A percentile compares a stretch with the other conserved stretches of the same genome.
Conservation (phyloP, 805 yeast genomes). For the Candida coleopterorum region DNA sequence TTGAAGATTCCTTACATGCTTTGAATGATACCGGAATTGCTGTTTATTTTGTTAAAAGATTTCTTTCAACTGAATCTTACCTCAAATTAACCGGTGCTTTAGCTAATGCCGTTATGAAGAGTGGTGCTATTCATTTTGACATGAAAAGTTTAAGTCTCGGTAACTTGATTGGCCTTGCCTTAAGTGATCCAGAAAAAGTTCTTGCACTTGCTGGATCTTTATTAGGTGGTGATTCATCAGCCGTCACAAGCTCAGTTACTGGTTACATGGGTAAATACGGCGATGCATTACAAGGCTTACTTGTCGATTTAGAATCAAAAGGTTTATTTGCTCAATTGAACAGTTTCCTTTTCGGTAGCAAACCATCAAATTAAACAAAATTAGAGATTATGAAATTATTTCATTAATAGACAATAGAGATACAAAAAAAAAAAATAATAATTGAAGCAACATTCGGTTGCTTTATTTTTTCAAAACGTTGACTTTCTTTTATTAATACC, state of each 20-base stretch:
- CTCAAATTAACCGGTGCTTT: constrained; percentile 32
- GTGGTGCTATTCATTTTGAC: constrained; percentile 24
- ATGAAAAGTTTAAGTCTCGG: constrained; percentile 23
- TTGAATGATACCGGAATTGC: constrained; percentile 39
- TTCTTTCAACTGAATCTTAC: constrained; percentile 30
- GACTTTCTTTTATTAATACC: too few species aligned
- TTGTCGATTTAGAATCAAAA: constrained; percentile 27
- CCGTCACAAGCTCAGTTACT: constrained; percentile 15
- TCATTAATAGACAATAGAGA: too few species aligned
- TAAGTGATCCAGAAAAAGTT: constrained; percentile 19
- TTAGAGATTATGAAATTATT: too few species aligned
- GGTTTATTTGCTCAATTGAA: constrained; percentile 38
- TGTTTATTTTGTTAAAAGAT: constrained; percentile 31
- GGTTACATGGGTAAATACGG: constrained; percentile 21
- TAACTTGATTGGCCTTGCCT: constrained; percentile 17
- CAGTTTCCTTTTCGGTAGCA: constrained; percentile 25
- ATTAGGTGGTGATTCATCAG: constrained; percentile 11
- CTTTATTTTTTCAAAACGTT: too few species aligned
- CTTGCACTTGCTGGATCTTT: constrained; percentile 15
- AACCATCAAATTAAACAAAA: too few species aligned
- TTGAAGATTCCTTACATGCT: constrained; percentile 24
- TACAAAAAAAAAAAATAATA: too few species aligned
- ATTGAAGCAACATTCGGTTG: too few species aligned
- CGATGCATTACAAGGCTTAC: constrained; percentile 25
- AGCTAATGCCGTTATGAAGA: constrained; percentile 20